These are phyloP conservation scores for Azolla pinnata DNA, from an alignment of 75 land plant genomes.

Conservation along the genomic window DNA sequence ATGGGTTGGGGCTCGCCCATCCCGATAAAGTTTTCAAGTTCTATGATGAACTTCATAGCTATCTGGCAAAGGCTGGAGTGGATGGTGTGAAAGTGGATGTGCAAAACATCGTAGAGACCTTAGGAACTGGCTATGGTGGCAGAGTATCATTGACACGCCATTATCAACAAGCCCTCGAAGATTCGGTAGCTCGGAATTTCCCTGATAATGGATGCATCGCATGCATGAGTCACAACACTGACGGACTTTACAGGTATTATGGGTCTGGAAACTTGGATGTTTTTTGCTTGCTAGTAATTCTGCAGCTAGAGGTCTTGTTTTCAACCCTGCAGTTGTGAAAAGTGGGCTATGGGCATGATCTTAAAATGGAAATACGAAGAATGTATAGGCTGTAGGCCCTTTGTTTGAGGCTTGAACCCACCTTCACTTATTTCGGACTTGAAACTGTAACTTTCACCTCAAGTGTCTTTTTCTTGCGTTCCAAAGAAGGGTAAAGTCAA, in stretches of 20 bases:
- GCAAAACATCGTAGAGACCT: constrained; percentile 80
- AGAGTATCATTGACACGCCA: constrained; percentile 60
- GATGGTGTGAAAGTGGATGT: constrained; percentile 95
- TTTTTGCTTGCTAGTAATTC: background rate
- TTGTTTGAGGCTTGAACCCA: too few relatives aligned
- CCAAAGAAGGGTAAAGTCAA: too few relatives aligned
- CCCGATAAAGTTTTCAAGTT: constrained; percentile 60
- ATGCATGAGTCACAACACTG: constrained; percentile 96
- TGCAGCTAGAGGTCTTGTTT: too few relatives aligned
- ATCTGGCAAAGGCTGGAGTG: constrained; percentile 72
- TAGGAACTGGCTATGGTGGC: constrained; percentile 84
- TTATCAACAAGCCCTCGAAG: constrained; percentile 72
- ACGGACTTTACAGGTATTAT: constrained; percentile 83
- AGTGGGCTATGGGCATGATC: too few relatives aligned
- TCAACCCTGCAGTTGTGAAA: too few relatives aligned
- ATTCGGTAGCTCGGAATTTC: constrained; percentile 73
- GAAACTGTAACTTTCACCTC: too few relatives aligned
- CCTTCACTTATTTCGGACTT: too few relatives aligned
- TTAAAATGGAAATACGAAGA: too few relatives aligned
- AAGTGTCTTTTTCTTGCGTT: too few relatives aligned
- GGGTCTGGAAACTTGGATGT: background rate
- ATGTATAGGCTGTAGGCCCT: too few relatives aligned
- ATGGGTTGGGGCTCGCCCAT: constrained; percentile 76
- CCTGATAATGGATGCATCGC: constrained; percentile 79
- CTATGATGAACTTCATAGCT: constrained; percentile 78